Conservation (phyloP, 176 grass and related monocot species). For the Musa troglodytarum region DNA sequence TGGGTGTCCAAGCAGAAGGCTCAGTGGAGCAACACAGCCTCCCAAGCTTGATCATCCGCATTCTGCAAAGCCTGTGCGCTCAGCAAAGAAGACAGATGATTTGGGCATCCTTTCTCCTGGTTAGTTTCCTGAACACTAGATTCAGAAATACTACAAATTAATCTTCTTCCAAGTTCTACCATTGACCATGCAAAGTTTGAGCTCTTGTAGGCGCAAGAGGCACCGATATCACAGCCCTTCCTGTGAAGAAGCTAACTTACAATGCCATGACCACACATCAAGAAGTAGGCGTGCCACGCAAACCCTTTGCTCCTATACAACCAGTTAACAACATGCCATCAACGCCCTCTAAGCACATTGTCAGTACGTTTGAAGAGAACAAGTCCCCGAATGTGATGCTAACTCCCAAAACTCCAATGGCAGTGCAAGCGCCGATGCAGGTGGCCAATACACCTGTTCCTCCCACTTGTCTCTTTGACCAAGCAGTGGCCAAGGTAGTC, state of each 20-base stretch:
- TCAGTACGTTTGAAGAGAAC: constrained; percentile 36
- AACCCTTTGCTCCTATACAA: constrained; percentile 43
- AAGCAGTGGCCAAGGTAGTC: constrained; percentile 21
- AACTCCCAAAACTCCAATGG: constrained; percentile 32
- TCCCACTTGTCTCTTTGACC: constrained; percentile 15
- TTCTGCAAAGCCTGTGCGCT: constrained; percentile 36
- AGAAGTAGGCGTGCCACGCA: constrained; percentile 30
- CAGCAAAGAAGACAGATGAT: constrained; percentile 50
- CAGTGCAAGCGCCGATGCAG: constrained; percentile 37
- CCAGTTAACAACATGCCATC: constrained; percentile 20
- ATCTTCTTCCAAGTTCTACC: not conserved
- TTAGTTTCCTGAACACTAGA: constrained; percentile 11
- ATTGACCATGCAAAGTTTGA: not conserved
- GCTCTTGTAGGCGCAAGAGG: constrained; percentile 44
- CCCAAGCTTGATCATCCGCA: constrained; percentile 33
- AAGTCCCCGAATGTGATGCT: constrained; percentile 25
- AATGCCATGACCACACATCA: constrained; percentile 29
- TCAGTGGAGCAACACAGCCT: constrained; percentile 51
- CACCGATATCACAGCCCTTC: constrained; percentile 32
- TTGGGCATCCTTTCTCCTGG: constrained; percentile 40
- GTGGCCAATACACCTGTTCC: constrained; percentile 39
- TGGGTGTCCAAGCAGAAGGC: constrained; percentile 34
- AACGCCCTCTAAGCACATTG: constrained; percentile 13
- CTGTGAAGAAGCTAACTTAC: constrained; percentile 47
- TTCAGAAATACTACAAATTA: not conserved